phyloP scores from a whole-genome alignment of 1,139 yeast species.

The Geotrichum klebahnii region DNA sequence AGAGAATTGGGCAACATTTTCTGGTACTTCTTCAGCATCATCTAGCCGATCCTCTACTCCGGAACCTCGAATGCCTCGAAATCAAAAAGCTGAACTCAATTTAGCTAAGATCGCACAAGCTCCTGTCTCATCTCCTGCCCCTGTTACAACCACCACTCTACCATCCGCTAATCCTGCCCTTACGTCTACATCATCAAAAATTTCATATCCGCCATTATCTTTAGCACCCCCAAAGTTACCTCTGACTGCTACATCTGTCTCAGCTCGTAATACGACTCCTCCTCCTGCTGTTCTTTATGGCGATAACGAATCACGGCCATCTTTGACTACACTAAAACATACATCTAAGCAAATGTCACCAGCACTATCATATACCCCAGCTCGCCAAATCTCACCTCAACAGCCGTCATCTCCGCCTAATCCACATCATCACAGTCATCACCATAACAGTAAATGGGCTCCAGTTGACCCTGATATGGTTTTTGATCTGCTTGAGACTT shows the following conservation, averaged over 20 bases:
- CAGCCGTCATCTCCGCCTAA: conserved; percentile 3
- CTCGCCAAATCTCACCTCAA: conserved; percentile 3
- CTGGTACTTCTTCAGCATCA: conserved; percentile 11
- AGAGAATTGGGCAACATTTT: conserved; percentile 19
- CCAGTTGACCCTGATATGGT: conserved; percentile 35
- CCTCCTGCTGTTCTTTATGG: conserved; percentile 3
- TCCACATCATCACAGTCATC: background rate
- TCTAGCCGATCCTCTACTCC: conserved; percentile 11
- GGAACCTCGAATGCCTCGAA: background rate
- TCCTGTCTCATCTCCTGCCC: background rate
- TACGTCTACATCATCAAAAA: background rate
- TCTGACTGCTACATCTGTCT: background rate
- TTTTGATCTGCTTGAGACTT: conserved; percentile 37
- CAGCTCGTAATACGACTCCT: conserved; percentile 8
- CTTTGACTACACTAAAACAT: no score
- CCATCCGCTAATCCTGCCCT: background rate
- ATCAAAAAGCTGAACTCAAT: conserved; percentile 1
- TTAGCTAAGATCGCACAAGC: background rate
- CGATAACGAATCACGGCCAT: background rate
- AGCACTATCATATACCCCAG: conserved; percentile 5
- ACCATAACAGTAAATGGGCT: conserved; percentile 28
- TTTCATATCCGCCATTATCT: background rate
- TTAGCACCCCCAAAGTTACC: conserved; percentile 2
- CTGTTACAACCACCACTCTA: conserved; percentile 1
- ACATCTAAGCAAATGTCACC: background rate